A percentile compares a stretch with the other conserved stretches of the same genome.
Evolutionary conservation across 2,329 filamentous ascomycete genomes (phyloP).

Genomic region (Phialemonium atrogriseum): DNA sequence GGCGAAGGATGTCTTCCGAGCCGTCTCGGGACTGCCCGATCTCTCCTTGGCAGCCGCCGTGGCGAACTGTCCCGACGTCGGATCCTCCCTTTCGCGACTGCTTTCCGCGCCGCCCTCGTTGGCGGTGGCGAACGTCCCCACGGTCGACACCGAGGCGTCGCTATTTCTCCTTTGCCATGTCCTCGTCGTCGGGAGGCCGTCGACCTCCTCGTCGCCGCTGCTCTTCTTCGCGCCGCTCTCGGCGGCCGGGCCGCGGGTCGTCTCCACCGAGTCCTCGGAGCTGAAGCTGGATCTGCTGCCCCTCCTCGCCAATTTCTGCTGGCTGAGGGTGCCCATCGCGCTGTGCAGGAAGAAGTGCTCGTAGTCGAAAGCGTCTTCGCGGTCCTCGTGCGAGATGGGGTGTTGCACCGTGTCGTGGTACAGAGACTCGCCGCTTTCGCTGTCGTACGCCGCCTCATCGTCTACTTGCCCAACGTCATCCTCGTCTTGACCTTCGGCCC

Average conservation of each 20-base stretch:
- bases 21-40: constrained; percentile 15
- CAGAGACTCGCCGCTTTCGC: constrained; percentile 56
- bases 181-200: constrained; percentile 9
- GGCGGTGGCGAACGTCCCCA: constrained; percentile 50
- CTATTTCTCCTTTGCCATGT: constrained; percentile 36
- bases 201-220: constrained; percentile 11
- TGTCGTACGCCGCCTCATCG: constrained; percentile 35
- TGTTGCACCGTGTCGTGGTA: constrained; percentile 54
- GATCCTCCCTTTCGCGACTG: constrained; percentile 11
- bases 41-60: constrained; percentile 16
- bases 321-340: constrained; percentile 70
- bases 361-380: constrained; percentile 92
- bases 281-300: constrained; percentile 44
- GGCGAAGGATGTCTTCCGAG: constrained; percentile 9
- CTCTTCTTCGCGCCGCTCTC: constrained; percentile 4
- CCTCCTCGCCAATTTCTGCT: constrained; percentile 35
- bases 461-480: constrained; percentile 22
- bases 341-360: constrained; percentile 93
- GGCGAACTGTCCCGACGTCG: constrained; percentile 15
- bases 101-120: constrained; percentile 33
- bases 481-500: constrained; percentile 16
- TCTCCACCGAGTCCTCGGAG: constrained; percentile 55
- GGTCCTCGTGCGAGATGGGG: constrained; percentile 76
- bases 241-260: constrained; percentile 41
- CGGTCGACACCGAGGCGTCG: constrained; percentile 39